Evolutionary conservation across 2,329 filamentous ascomycete genomes (phyloP).

Genomic region (Dothidotthia symphoricarpi): DNA sequence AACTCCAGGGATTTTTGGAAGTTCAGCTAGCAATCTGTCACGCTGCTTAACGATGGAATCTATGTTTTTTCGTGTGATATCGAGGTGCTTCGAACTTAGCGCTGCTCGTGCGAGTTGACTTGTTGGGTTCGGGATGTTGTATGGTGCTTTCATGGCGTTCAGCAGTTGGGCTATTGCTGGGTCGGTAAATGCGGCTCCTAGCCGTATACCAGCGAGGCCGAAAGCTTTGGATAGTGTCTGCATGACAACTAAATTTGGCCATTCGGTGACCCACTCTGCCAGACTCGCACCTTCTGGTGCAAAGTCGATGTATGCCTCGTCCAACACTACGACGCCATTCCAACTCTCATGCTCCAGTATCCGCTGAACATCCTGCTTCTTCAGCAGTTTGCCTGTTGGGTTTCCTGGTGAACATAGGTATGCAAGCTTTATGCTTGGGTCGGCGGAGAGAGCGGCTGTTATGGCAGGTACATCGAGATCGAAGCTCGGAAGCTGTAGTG

Average conservation of each 20-base stretch:
- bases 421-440: constrained; percentile 73
- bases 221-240: constrained; percentile 99
- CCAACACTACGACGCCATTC: constrained; percentile 91
- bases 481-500: constrained; percentile 73
- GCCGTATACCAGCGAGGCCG: constrained; percentile 86
- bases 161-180: constrained; percentile 73
- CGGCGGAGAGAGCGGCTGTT: constrained; percentile 61
- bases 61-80: constrained; percentile 69
- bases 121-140: constrained; percentile 89
- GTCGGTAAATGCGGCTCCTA: constrained; percentile 81
- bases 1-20: constrained; percentile 74
- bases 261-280: constrained; percentile 87
- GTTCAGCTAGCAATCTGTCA: constrained; percentile 68
- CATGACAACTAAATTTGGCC: constrained; percentile 95
- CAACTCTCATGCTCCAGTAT: constrained; percentile 84
- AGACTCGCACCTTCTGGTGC: constrained; percentile 74
- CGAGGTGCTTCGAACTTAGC: constrained; percentile 64
- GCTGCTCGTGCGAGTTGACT: constrained; percentile 76
- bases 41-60: constrained; percentile 73
- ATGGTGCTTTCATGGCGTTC: constrained; percentile 92
- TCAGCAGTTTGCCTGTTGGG: constrained; percentile 77
- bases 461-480: constrained; percentile 69
- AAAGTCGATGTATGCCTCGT: constrained; percentile 98
- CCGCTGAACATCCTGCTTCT: constrained; percentile 69
- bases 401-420: constrained; percentile 97